Evolutionary conservation across 164 flowering plant genomes (phyloP).

Genomic region (Sextonia rubra): DNA sequence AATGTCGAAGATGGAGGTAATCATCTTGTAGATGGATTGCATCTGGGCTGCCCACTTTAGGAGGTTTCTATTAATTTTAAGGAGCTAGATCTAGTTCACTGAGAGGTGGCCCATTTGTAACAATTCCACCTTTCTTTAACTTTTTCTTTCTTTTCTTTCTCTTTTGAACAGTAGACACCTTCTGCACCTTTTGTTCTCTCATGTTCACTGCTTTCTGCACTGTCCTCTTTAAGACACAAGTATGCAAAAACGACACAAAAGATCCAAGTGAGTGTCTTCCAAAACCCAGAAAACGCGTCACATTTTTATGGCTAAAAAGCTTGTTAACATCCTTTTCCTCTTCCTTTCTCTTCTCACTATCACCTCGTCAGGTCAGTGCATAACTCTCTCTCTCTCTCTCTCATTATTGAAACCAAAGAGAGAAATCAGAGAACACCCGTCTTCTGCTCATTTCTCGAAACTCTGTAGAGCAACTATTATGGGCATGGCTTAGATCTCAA

Average conservation of each 20-base stretch:
- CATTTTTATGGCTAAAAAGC: constrained; percentile 32
- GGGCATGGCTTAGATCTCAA: not conserved
- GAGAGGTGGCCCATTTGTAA: not conserved
- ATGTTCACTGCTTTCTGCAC: not conserved
- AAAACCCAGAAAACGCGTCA: constrained; percentile 14
- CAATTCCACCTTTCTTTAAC: not conserved
- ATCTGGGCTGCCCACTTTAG: not conserved
- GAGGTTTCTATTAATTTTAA: not conserved
- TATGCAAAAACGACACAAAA: constrained; percentile 8
- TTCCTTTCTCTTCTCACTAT: constrained; percentile 22
- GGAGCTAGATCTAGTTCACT: not conserved
- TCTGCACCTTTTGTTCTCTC: not conserved
- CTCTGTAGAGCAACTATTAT: not conserved
- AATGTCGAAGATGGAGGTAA: too few relatives aligned
- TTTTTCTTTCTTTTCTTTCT: not conserved
- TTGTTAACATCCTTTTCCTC: constrained; percentile 25
- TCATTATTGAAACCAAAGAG: not conserved
- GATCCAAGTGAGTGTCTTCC: constrained; percentile 7
- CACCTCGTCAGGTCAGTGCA: constrained; percentile 41
- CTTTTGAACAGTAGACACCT: not conserved
- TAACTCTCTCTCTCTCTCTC: constrained; percentile 5
- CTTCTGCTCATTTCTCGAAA: not conserved
- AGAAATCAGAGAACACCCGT: not conserved
- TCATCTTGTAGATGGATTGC: not conserved
- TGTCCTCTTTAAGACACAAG: not conserved